Evolutionary conservation across 257 asterid species (phyloP), one percentile per base, ranked within the genome.

Genomic region (Solanum paucissectum): DNA sequence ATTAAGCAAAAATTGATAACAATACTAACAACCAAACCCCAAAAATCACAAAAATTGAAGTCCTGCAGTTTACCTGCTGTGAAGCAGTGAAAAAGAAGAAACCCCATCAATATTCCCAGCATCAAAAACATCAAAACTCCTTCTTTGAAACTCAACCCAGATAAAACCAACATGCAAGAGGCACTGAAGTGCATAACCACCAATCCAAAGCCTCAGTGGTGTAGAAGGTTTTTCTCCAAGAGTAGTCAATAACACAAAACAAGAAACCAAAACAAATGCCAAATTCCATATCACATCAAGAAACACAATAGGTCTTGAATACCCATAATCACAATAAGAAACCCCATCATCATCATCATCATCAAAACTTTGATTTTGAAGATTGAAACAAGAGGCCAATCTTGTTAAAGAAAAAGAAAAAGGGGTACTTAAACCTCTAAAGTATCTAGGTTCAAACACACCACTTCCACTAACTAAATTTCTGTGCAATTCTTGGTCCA

Each of bases 231-330:
- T 90, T 81, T 96, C 98, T 7, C 85, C 84, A 29, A 92, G 10
- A 27, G 98, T 93, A 76, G 92, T 91, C 88, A 94, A 77, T 5
- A 96, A 90, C 85, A 94, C 95, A 25, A 91, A 92, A 64, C 90
- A 90, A 58, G 98, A 93, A 29, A 95, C 98, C 86, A 92, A 34
- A 18, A 94, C 94, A 82, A 96, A 96, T 25, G 96, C 90, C 89
- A 93, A 55, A 94, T 95, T 96, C 98, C 98, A 96, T 49, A 94
- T 86, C 88, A 96, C 92, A 91, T 95, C 98, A 44, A 96, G 96
- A 87, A 95, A 89, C 91, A 96, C 74, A 90, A 96, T 93, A 87
- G 98, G 98, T 18, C 91, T 94, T 2, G 97, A 90, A 90, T 90
- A 93, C 36, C 91, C 90, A 83, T 94, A 94, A 83, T 55, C 92